Percentiles rank a stretch among this genome's conserved stretches.
These are phyloP conservation scores for Macadamia integrifolia DNA, from an alignment of 164 flowering plant genomes.

Conservation along the genomic window DNA sequence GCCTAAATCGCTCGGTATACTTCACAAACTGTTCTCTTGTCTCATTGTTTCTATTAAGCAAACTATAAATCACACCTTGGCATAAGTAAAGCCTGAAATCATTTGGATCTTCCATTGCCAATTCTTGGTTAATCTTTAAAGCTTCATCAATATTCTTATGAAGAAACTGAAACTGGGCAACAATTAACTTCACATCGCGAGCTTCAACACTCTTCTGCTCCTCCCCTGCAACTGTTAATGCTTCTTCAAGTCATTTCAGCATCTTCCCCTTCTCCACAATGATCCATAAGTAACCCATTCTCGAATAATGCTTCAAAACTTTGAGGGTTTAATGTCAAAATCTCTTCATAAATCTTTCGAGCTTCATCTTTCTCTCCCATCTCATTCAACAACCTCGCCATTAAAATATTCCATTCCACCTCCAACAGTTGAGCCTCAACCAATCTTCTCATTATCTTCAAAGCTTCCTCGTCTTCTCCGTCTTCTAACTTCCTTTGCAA, in stretches of 20 bases:
- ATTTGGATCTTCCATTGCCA: conserved; percentile 51
- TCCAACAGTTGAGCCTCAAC: conserved; percentile 29
- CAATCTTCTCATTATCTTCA: too few species aligned
- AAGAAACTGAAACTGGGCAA: conserved; percentile 76
- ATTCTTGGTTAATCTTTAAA: conserved; percentile 34
- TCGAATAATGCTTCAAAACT: conserved; percentile 74
- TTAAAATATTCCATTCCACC: conserved; percentile 60
- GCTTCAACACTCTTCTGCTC: conserved; percentile 52
- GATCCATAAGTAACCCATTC: conserved; percentile 71
- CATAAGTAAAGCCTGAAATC: conserved; percentile 79
- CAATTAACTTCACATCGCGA: conserved; percentile 59
- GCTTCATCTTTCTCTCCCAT: conserved; percentile 51
- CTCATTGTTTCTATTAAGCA: conserved; percentile 14
- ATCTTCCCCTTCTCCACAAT: conserved; percentile 63
- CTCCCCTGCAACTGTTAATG: conserved; percentile 41
- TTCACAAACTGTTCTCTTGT: conserved; percentile 70
- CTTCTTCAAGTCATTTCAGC: conserved; percentile 47
- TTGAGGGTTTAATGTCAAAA: conserved; percentile 50
- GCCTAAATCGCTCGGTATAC: conserved; percentile 18
- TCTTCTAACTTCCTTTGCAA: conserved; percentile 55
- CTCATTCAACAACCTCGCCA: conserved; percentile 55
- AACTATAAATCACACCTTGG: conserved; percentile 68
- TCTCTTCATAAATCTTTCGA: conserved; percentile 59
- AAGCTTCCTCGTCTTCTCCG: conserved; percentile 1
- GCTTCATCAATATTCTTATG: conserved; percentile 81